phyloP scores from a whole-genome alignment of 352 stramenopile genomes.

The Phytophthora citrophthora region DNA sequence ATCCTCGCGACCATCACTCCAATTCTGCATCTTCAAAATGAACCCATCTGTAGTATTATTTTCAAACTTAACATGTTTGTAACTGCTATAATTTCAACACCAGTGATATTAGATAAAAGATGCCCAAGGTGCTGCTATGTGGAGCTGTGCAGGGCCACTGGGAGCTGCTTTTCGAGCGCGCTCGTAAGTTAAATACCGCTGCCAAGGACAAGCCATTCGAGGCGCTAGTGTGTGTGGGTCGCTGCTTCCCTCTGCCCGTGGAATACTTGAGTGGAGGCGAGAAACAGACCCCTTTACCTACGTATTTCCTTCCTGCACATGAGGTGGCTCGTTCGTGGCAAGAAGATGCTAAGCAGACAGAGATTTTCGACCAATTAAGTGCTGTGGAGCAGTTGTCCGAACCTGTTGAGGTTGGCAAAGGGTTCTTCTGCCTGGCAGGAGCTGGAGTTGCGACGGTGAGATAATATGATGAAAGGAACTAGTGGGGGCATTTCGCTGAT shows the following conservation, averaged over 20 bases:
- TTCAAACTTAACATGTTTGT: background rate
- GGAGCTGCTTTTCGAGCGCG: conserved; percentile 71
- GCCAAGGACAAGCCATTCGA: conserved; percentile 66
- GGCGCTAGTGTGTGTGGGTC: conserved; percentile 64
- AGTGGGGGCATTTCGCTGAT: background rate
- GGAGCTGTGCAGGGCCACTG: conserved; percentile 68
- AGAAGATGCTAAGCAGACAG: conserved; percentile 38
- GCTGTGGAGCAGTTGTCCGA: conserved; percentile 7
- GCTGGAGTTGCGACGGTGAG: conserved; percentile 51
- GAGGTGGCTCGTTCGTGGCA: conserved; percentile 34
- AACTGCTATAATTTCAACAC: background rate
- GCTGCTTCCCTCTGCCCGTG: conserved; percentile 57
- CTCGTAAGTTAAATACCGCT: conserved; percentile 67
- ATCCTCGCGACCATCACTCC: conserved; percentile 27
- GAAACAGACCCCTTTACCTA: conserved; percentile 55
- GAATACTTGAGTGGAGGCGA: conserved; percentile 48
- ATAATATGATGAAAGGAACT: background rate
- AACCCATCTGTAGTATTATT: background rate
- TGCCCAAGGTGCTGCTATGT: conserved; percentile 83
- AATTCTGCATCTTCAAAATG: conserved; percentile 27
- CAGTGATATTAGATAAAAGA: conserved; percentile 23
- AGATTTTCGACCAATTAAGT: conserved; percentile 50
- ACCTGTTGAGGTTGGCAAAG: conserved; percentile 51
- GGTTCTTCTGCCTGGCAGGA: conserved; percentile 58
- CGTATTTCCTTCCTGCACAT: conserved; percentile 59